These are phyloP conservation scores for Claviceps purpurea DNA, from an alignment of 2,329 filamentous ascomycete genomes.

Conservation along the genomic window DNA sequence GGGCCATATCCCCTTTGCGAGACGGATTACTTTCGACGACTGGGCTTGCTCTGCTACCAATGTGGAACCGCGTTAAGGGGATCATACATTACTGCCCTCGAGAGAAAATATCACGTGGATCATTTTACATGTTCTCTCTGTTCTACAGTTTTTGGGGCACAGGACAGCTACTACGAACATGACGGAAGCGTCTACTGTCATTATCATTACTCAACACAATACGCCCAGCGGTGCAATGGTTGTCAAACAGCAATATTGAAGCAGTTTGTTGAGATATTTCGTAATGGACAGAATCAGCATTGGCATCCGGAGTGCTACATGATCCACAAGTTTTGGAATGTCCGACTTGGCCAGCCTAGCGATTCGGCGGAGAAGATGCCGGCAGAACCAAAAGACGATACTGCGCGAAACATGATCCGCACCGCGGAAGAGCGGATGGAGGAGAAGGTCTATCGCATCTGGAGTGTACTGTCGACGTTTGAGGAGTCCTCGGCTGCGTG, in stretches of 20 bases:
- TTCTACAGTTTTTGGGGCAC: slow-evolving; percentile 92
- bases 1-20: slow-evolving; percentile 93
- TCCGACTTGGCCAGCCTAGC: slow-evolving; percentile 58
- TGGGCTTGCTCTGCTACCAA: slow-evolving; percentile 81
- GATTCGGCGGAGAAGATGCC: slow-evolving; percentile 31
- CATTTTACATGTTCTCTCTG: slow-evolving; percentile 98
- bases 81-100: slow-evolving; percentile 94
- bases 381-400: slow-evolving; percentile 33
- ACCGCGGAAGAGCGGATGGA: slow-evolving; percentile 89
- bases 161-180: slow-evolving; percentile 98
- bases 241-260: slow-evolving; percentile 96
- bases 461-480: slow-evolving; percentile 93
- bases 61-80: slow-evolving; percentile 87
- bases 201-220: slow-evolving; percentile 96
- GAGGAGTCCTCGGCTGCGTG: slow-evolving; percentile 96
- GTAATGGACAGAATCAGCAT: slow-evolving; percentile 95
- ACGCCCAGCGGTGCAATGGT: slow-evolving; percentile 90
- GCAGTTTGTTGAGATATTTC: slow-evolving; percentile 97
- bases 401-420: slow-evolving; percentile 62
- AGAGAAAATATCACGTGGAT: slow-evolving; percentile 97
- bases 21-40: slow-evolving; percentile 88
- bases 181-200: slow-evolving; percentile 95
- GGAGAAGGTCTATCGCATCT: slow-evolving; percentile 94
- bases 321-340: slow-evolving; percentile 99
- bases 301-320: slow-evolving; percentile 99